A percentile compares a stretch with the other conserved stretches of the same genome.
phyloP scores from a whole-genome alignment of 495 filamentous ascomycete genomes.

The Talaromyces proteolyticus region DNA sequence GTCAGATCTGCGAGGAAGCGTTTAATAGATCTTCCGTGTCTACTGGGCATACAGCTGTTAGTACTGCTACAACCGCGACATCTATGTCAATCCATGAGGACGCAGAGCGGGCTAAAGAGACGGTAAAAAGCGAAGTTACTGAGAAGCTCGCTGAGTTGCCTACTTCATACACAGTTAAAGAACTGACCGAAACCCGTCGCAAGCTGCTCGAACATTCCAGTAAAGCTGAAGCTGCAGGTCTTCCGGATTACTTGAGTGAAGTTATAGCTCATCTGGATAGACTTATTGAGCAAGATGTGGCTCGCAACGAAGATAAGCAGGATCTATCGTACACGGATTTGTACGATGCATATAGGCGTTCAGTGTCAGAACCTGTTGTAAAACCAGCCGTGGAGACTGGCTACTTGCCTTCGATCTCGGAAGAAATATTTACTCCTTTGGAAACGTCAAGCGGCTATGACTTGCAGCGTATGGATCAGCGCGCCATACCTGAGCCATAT shows the following conservation, averaged over 20 bases:
- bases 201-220: slow-evolving; percentile 44
- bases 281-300: slow-evolving; percentile 47
- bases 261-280: slow-evolving; percentile 58
- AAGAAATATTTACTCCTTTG: slow-evolving; percentile 9
- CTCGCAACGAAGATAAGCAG: neutral
- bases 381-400: slow-evolving; percentile 3
- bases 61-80: slow-evolving; percentile 47
- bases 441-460: slow-evolving; percentile 24
- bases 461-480: slow-evolving; percentile 10
- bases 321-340: slow-evolving; percentile 48
- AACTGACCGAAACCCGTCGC: slow-evolving; percentile 52
- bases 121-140: neutral
- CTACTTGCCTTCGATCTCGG: slow-evolving; percentile 8
- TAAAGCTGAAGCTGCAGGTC: slow-evolving; percentile 26
- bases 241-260: slow-evolving; percentile 45
- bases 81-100: slow-evolving; percentile 34
- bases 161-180: slow-evolving; percentile 40
- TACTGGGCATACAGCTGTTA: slow-evolving; percentile 38
- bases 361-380: slow-evolving; percentile 2
- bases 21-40: slow-evolving; percentile 68
- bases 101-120: neutral
- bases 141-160: slow-evolving; percentile 6
- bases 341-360: slow-evolving; percentile 7
- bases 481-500: neutral
- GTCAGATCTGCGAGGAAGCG: slow-evolving; percentile 69